phyloP scores from a whole-genome alignment of 495 filamentous ascomycete genomes.

The Xylaria acuta region DNA sequence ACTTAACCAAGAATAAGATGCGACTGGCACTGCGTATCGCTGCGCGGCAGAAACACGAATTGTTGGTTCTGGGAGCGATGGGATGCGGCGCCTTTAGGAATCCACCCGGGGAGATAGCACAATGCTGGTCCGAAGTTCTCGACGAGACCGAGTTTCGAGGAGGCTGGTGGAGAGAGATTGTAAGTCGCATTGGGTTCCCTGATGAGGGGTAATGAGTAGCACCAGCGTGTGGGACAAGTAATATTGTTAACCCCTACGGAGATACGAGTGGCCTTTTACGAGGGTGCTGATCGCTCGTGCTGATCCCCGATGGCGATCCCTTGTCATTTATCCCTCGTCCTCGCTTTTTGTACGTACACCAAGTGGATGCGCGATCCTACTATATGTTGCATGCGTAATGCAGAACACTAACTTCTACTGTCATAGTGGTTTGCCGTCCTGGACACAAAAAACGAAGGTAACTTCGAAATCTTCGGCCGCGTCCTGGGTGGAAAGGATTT shows the following conservation, averaged over 20 bases:
- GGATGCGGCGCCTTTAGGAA: constrained; percentile 71
- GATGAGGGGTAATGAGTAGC: not conserved
- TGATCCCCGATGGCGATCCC: not conserved
- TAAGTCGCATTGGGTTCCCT: constrained; percentile 7
- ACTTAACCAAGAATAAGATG: constrained; percentile 65
- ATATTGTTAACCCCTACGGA: not conserved
- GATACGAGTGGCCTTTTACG: not conserved
- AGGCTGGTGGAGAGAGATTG: constrained; percentile 61
- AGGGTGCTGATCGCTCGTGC: not conserved
- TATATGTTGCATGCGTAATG: too few species aligned
- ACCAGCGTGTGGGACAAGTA: not conserved
- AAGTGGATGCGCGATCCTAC: not conserved
- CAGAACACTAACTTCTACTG: not conserved
- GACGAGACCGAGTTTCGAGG: constrained; percentile 64
- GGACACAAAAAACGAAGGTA: constrained; percentile 54
- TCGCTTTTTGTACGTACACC: not conserved
- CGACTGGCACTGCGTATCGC: constrained; percentile 62
- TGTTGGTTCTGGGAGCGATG: constrained; percentile 67
- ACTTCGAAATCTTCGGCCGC: constrained; percentile 57
- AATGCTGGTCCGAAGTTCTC: constrained; percentile 65
- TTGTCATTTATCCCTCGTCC: not conserved
- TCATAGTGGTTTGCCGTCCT: constrained; percentile 56
- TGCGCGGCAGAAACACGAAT: constrained; percentile 55
- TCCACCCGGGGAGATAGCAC: constrained; percentile 59
- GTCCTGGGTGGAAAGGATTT: constrained; percentile 51